phyloP scores from a whole-genome alignment of 2,329 filamentous ascomycete species.

The Thelonectria olida region DNA sequence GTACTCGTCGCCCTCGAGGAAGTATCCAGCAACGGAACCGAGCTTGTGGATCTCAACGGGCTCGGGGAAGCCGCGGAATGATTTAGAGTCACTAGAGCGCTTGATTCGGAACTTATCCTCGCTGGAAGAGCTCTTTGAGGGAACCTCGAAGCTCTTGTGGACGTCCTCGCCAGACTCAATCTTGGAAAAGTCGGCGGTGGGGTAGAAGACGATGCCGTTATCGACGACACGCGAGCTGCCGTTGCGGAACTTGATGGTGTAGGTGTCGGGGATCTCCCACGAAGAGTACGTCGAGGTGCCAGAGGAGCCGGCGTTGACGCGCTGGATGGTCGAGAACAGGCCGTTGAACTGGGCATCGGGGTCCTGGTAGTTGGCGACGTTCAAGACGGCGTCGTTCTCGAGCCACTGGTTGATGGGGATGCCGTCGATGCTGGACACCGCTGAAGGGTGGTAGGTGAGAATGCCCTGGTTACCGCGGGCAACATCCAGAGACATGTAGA shows the following conservation, averaged over 20 bases:
- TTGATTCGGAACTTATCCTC: constrained; percentile 22
- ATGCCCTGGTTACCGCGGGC: constrained; percentile 21
- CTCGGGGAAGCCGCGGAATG: constrained; percentile 24
- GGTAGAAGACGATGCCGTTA: constrained; percentile 25
- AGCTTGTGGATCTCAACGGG: constrained; percentile 28
- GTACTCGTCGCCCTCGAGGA: constrained; percentile 29
- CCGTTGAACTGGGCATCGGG: constrained; percentile 39
- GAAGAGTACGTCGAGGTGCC: constrained; percentile 18
- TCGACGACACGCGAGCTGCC: constrained; percentile 23
- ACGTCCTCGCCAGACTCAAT: constrained; percentile 36
- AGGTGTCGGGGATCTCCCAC: constrained; percentile 37
- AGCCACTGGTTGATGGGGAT: constrained; percentile 34
- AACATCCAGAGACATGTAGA: constrained; percentile 32
- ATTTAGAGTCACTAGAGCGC: neutral
- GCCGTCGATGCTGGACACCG: constrained; percentile 33
- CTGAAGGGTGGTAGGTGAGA: constrained; percentile 34
- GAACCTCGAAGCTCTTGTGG: constrained; percentile 30
- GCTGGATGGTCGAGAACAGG: constrained; percentile 29
- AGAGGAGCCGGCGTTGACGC: constrained; percentile 12
- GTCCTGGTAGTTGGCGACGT: constrained; percentile 28
- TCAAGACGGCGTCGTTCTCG: constrained; percentile 31
- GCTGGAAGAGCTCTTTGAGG: constrained; percentile 13
- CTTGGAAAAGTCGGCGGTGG: constrained; percentile 27
- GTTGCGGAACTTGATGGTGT: constrained; percentile 35
- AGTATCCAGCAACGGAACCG: constrained; percentile 28